Base-by-base conservation (phyloP, 2,329 filamentous ascomycete genomes). In the Cercospora sp. region DNA sequence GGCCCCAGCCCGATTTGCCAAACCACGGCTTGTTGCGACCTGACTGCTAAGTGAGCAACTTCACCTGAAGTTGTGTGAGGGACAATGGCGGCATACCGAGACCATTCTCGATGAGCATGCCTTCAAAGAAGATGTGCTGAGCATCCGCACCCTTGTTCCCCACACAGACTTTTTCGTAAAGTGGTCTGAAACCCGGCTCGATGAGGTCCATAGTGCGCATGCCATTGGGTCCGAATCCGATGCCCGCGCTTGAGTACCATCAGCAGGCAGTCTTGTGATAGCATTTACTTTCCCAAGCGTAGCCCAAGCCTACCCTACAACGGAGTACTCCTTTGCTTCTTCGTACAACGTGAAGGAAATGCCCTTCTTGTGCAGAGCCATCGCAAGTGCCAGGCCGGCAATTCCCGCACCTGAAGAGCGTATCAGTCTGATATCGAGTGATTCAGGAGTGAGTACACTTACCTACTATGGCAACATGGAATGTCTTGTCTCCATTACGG, bases 331-430 rank as follows among this genome's bases (percentile, higher is more conserved):
- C 3, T 67, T 76, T 0, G 81, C 82, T 63, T 83, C 79, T 68
- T 85, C 83, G 62, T 83, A 85, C 1, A 85, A 69, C 0, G 74
- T 79, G 3, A 82, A 78, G 7, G 81, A 72, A 9, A 84, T 59
- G 4, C 80, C 74, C 66, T 82, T 80, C 65, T 82, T 78, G 18
- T 82, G 75, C 28, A 88, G 82, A 5, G 82, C 84, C 45, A 85
- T 82, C 16, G 85, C 84, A 8, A 88, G 82, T 13, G 79, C 79
- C 9, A 88, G 79, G 18, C 87, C 87, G 36, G 83, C 84, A 66
- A 89, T 87, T 36, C 87, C 87, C 23, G 86, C 86, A 63, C 87
- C 87, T 16, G 28, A 4, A 23, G 6, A 36, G n/a, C 88, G 79
- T 45, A 88, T 84, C 85, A 67, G 88, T 78, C 63, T 62, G 36